Percentiles rank a stretch among this genome's conserved stretches.
Conservation (phyloP, 768 basidiomycete genomes). For the Boletus eberwhitei region DNA sequence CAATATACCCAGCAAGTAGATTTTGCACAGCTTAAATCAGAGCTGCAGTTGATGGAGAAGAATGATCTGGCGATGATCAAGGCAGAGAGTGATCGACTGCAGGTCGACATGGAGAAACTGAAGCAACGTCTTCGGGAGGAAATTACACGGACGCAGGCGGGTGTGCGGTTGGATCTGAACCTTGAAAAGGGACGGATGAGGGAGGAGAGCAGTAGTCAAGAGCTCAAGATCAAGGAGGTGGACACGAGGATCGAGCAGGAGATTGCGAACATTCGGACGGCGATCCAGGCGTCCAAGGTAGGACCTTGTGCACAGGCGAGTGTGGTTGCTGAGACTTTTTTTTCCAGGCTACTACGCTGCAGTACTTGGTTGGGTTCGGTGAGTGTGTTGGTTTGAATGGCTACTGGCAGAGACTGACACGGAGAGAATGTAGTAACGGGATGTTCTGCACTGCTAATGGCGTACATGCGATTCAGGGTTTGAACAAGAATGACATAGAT, state of each 20-base stretch:
- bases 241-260: slow-evolving; percentile 97
- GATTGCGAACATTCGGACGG: slow-evolving; percentile 80
- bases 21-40: slow-evolving; percentile 94
- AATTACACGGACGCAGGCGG: slow-evolving; percentile 87
- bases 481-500: background rate
- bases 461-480: slow-evolving; percentile 66
- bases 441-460: slow-evolving; percentile 83
- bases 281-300: slow-evolving; percentile 84
- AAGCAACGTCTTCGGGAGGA: slow-evolving; percentile 92
- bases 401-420: slow-evolving; percentile 4
- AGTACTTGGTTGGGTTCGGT: slow-evolving; percentile 88
- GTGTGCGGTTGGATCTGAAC: slow-evolving; percentile 92
- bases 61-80: slow-evolving; percentile 95
- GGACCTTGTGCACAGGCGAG: slow-evolving; percentile 1
- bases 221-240: slow-evolving; percentile 95
- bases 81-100: slow-evolving; percentile 92
- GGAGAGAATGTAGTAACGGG: slow-evolving; percentile 61
- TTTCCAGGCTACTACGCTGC: slow-evolving; percentile 72
- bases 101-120: slow-evolving; percentile 88
- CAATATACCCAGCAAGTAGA: slow-evolving; percentile 96
- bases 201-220: slow-evolving; percentile 88
- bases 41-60: slow-evolving; percentile 94
- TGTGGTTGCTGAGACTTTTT: slow-evolving; percentile 1
- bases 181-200: slow-evolving; percentile 94
- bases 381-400: slow-evolving; percentile 26